Evolutionary conservation across 164 flowering plant species (phyloP).

Genomic region (Vitis amurensis): DNA sequence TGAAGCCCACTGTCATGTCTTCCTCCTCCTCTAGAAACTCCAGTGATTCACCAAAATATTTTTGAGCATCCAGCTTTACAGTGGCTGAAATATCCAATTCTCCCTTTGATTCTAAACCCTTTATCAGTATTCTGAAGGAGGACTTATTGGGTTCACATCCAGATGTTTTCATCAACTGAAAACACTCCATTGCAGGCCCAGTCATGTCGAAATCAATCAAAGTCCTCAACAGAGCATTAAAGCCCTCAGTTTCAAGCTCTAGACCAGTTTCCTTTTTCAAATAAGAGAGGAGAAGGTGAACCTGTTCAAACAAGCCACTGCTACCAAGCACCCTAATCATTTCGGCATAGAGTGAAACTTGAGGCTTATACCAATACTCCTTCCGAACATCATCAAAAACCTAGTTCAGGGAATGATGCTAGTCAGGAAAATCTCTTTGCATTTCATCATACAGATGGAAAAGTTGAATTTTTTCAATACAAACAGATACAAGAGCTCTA

Average conservation of each 20-base stretch:
- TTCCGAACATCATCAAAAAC: slow-evolving; percentile 64
- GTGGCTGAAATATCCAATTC: slow-evolving; percentile 34
- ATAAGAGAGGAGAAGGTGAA: slow-evolving; percentile 29
- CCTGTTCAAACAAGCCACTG: slow-evolving; percentile 52
- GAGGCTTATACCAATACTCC: slow-evolving; percentile 82
- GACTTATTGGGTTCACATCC: slow-evolving; percentile 64
- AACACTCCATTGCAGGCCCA: slow-evolving; percentile 53
- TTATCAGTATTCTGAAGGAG: slow-evolving; percentile 53
- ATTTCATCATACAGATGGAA: too few relatives aligned
- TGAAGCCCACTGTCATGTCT: slow-evolving; percentile 12
- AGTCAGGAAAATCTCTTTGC: background rate
- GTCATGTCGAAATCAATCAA: slow-evolving; percentile 34
- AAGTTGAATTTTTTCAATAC: too few relatives aligned
- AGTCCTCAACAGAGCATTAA: slow-evolving; percentile 46
- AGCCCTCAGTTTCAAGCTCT: slow-evolving; percentile 49
- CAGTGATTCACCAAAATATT: slow-evolving; percentile 46
- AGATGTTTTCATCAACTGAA: slow-evolving; percentile 50
- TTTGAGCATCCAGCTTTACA: slow-evolving; percentile 50
- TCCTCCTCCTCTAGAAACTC: slow-evolving; percentile 43
- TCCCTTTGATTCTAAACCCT: slow-evolving; percentile 56
- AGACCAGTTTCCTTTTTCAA: slow-evolving; percentile 47
- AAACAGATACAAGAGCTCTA: too few relatives aligned
- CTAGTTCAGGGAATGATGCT: slow-evolving; percentile 24
- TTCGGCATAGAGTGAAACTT: slow-evolving; percentile 49
- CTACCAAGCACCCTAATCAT: slow-evolving; percentile 51